Evolutionary conservation across 2,329 filamentous ascomycete genomes (phyloP).

Genomic region (Ascocoryne sarcoides): DNA sequence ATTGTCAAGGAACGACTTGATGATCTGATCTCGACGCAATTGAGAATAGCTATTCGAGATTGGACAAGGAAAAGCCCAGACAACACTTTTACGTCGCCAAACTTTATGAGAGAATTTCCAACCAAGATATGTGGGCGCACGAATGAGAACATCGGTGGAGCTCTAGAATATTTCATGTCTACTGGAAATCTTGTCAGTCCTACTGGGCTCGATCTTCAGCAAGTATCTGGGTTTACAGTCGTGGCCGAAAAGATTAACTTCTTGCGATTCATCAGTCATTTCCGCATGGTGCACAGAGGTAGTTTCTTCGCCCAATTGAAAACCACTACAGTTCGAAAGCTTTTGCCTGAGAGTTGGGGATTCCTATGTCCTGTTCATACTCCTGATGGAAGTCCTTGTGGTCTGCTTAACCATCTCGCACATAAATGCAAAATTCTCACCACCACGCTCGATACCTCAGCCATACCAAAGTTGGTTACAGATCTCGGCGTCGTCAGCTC

Average conservation of each 20-base stretch:
- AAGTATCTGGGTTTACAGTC: conserved; percentile 89
- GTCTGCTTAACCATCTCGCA: conserved; percentile 86
- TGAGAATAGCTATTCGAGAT: conserved; percentile 46
- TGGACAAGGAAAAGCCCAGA: conserved; percentile 47
- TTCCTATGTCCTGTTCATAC: conserved; percentile 97
- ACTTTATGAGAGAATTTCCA: conserved; percentile 74
- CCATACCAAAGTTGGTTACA: conserved; percentile 62
- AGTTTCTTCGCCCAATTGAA: conserved; percentile 98
- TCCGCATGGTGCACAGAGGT: conserved; percentile 97
- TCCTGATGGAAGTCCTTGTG: conserved; percentile 90
- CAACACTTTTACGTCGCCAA: conserved; percentile 67
- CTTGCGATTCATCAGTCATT: conserved; percentile 95
- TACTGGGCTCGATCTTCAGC: conserved; percentile 87
- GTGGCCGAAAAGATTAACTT: conserved; percentile 99
- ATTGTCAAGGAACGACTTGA: conserved; percentile 92
- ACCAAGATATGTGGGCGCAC: conserved; percentile 68
- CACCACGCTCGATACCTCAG: conserved; percentile 61
- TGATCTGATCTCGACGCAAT: conserved; percentile 60
- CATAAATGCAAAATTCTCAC: conserved; percentile 93
- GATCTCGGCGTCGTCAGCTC: conserved; percentile 71
- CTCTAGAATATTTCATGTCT: conserved; percentile 89
- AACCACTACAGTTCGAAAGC: conserved; percentile 91
- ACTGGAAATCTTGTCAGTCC: conserved; percentile 90
- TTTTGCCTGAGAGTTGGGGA: conserved; percentile 94
- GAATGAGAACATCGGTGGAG: conserved; percentile 81